phyloP scores from a whole-genome alignment of 2,329 filamentous ascomycete genomes.

The Arthrobotrys conoides region DNA sequence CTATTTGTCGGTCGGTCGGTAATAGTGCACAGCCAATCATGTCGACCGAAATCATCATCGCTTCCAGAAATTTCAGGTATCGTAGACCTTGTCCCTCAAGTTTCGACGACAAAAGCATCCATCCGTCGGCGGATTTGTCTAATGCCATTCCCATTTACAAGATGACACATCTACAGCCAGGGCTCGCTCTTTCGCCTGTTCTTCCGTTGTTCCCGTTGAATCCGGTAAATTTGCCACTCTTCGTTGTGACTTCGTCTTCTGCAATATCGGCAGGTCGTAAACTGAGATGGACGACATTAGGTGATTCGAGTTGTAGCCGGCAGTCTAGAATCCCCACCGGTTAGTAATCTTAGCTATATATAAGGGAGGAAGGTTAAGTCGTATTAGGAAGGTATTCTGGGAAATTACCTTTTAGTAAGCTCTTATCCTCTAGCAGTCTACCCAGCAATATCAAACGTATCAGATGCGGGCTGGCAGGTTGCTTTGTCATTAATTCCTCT shows the following conservation, averaged over 20 bases:
- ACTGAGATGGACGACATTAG: constrained; percentile 64
- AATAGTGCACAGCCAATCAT: not conserved
- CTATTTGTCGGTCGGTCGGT: not conserved
- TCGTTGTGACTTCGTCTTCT: constrained; percentile 64
- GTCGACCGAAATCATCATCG: not conserved
- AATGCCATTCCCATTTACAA: constrained; percentile 49
- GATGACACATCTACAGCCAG: constrained; percentile 64
- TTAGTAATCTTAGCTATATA: not conserved
- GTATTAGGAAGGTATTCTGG: constrained; percentile 11
- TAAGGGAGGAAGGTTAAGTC: not conserved
- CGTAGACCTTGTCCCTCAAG: not conserved
- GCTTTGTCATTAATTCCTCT: constrained; percentile 54
- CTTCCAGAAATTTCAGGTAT: not conserved
- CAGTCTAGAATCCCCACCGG: constrained; percentile 61
- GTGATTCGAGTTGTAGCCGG: constrained; percentile 63
- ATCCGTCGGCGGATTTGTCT: not conserved
- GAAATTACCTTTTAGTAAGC: constrained; percentile 53
- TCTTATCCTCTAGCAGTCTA: constrained; percentile 52
- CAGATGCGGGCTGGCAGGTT: constrained; percentile 50
- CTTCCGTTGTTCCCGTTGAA: constrained; percentile 51
- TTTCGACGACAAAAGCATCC: not conserved
- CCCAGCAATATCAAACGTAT: constrained; percentile 55
- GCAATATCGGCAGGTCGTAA: constrained; percentile 63
- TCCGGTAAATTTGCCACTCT: constrained; percentile 62
- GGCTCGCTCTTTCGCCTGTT: constrained; percentile 54